These are phyloP conservation scores for Aspergillus piperis DNA, from an alignment of 2,329 filamentous ascomycete genomes.

Conservation along the genomic window DNA sequence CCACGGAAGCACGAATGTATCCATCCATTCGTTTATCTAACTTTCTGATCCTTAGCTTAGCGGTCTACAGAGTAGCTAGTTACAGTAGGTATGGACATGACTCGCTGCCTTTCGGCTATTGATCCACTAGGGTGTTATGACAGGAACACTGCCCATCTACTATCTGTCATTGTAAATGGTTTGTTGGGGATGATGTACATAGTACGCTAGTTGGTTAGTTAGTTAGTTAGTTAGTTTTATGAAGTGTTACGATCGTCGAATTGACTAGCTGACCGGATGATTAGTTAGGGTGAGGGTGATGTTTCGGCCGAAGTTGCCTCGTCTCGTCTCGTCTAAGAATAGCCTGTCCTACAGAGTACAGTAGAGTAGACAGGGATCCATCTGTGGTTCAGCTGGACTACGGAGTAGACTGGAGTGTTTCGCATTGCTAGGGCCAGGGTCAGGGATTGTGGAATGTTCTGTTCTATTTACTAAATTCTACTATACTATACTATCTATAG, in stretches of 20 bases:
- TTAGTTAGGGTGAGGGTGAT: not conserved
- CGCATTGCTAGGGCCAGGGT: not conserved
- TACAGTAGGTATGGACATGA: too few species aligned
- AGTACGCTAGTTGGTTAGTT: not conserved
- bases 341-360: not conserved
- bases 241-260: not conserved
- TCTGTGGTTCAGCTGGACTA: not conserved
- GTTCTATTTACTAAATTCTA: not conserved
- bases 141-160: not conserved
- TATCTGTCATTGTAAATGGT: not conserved
- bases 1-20: not conserved
- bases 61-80: too few species aligned
- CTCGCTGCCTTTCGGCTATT: too few species aligned
- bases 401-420: not conserved
- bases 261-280: not conserved
- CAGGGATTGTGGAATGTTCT: not conserved
- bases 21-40: not conserved
- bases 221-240: not conserved
- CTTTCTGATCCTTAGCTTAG: too few species aligned
- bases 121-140: too few species aligned
- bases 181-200: not conserved
- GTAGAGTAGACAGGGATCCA: not conserved
- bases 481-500: not conserved
- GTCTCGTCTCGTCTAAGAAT: not conserved
- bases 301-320: not conserved